A percentile compares a stretch with the other conserved stretches of the same genome.
Conservation (phyloP, 2,329 filamentous ascomycete genomes). For the Claviceps cyperi region DNA sequence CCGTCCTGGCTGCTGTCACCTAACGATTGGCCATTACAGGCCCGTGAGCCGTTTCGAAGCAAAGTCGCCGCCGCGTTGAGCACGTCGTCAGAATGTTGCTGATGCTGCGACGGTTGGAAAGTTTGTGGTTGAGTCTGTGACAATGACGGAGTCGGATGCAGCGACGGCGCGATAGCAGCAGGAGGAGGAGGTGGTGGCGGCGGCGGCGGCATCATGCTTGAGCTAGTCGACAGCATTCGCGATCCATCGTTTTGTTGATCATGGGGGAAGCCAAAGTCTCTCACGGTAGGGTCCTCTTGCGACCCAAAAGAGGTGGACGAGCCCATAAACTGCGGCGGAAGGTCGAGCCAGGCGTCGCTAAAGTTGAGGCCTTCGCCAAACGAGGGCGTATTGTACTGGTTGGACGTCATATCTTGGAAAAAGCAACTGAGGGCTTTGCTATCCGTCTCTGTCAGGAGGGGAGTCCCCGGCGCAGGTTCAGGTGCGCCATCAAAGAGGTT, state of each 20-base stretch:
- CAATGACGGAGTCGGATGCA: neutral
- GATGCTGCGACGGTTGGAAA: conserved; percentile 2
- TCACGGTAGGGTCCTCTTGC: conserved; percentile 17
- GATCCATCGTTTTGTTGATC: conserved; percentile 8
- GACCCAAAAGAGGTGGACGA: conserved; percentile 49
- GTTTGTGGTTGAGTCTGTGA: conserved; percentile 8
- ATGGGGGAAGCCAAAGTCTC: conserved; percentile 7
- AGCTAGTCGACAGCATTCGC: conserved; percentile 9
- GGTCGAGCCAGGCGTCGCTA: conserved; percentile 38
- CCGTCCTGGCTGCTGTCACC: conserved; percentile 6
- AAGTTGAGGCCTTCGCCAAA: conserved; percentile 37
- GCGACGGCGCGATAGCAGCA: neutral
- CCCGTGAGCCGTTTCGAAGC: conserved; percentile 27
- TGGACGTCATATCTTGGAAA: conserved; percentile 38
- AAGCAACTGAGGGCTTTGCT: conserved; percentile 43
- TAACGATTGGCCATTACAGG: neutral
- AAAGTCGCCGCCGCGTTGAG: conserved; percentile 40
- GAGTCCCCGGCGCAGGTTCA: conserved; percentile 47
- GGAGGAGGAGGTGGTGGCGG: conserved; percentile 11
- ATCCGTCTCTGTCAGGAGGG: conserved; percentile 49
- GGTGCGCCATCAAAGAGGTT: conserved; percentile 37
- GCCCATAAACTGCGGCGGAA: conserved; percentile 52
- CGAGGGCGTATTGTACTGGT: conserved; percentile 33
- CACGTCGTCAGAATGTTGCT: conserved; percentile 35
- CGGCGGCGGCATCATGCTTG: conserved; percentile 22